These are phyloP conservation scores for Vaccinium macrocarpon DNA, from an alignment of 148 eudicot species.

Conservation along the genomic window DNA sequence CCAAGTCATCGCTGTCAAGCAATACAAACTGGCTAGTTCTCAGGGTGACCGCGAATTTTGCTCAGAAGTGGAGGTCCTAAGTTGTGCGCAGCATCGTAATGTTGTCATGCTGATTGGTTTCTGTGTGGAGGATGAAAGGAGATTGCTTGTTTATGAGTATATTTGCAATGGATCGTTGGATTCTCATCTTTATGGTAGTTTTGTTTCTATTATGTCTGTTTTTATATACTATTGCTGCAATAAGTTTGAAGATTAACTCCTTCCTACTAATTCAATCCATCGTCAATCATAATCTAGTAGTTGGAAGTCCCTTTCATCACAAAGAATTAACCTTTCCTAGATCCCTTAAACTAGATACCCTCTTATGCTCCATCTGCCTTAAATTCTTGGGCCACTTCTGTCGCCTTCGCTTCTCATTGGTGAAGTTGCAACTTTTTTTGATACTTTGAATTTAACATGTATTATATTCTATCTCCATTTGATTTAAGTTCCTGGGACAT, in stretches of 20 bases:
- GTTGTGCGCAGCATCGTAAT: conserved; percentile 94
- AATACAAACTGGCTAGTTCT: conserved; percentile 71
- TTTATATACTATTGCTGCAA: not conserved
- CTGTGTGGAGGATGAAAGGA: conserved; percentile 65
- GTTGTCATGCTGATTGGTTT: conserved; percentile 83
- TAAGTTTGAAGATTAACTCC: not conserved
- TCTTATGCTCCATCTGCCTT: not conserved
- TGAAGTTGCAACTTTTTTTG: not conserved
- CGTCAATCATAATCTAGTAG: not conserved
- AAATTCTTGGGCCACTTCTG: not conserved
- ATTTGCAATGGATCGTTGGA: conserved; percentile 85
- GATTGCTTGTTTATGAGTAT: conserved; percentile 81
- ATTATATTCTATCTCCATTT: not conserved
- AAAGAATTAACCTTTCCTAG: not conserved
- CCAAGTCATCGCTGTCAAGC: conserved; percentile 77
- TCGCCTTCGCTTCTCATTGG: not conserved
- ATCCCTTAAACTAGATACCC: not conserved
- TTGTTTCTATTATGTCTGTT: not conserved
- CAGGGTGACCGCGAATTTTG: conserved; percentile 87
- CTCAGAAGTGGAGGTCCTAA: conserved; percentile 82
- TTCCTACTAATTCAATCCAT: no score
- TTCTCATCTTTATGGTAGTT: conserved; percentile 79
- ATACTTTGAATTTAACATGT: not conserved
- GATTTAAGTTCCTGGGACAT: not conserved
- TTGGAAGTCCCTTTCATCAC: not conserved